Percentiles rank a stretch among this genome's conserved stretches.
Evolutionary conservation across 2,329 filamentous ascomycete species (phyloP).

Genomic region (Alternaria conjuncta): DNA sequence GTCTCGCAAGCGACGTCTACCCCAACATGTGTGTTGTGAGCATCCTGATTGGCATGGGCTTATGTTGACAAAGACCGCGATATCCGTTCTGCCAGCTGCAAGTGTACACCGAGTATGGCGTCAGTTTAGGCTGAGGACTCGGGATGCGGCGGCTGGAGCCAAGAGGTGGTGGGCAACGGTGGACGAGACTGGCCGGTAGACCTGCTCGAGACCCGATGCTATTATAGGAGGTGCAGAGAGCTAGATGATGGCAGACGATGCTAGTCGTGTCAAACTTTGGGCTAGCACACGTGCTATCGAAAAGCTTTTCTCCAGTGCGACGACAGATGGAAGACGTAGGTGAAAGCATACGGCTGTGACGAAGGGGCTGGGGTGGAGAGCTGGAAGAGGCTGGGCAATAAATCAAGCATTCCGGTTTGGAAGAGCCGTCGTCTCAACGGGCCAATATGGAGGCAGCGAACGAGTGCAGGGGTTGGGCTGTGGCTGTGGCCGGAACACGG

Average conservation of each 20-base stretch:
- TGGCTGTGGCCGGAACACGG: not conserved
- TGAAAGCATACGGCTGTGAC: not conserved
- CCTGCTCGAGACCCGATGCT: not conserved
- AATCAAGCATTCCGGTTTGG: not conserved
- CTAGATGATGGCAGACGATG: not conserved
- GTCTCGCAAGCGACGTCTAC: not conserved
- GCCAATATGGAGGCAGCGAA: not conserved
- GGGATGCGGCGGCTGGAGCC: not conserved
- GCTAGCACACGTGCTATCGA: not conserved
- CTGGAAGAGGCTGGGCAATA: conserved; percentile 5
- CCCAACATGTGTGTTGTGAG: not conserved
- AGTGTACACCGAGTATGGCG: not conserved
- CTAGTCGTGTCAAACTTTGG: conserved; percentile 3
- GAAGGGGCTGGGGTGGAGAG: not conserved
- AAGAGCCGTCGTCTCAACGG: not conserved
- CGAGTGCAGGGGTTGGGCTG: not conserved
- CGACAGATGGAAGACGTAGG: not conserved
- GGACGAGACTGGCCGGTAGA: not conserved
- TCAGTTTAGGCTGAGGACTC: not conserved
- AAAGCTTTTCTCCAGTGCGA: not conserved
- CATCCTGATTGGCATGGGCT: not conserved
- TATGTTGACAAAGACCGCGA: not conserved
- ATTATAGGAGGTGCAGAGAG: not conserved
- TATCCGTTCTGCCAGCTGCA: not conserved
- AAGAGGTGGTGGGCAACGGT: not conserved